Evolutionary conservation across 2,329 filamentous ascomycete species (phyloP).

Genomic region (Alternaria rosae): DNA sequence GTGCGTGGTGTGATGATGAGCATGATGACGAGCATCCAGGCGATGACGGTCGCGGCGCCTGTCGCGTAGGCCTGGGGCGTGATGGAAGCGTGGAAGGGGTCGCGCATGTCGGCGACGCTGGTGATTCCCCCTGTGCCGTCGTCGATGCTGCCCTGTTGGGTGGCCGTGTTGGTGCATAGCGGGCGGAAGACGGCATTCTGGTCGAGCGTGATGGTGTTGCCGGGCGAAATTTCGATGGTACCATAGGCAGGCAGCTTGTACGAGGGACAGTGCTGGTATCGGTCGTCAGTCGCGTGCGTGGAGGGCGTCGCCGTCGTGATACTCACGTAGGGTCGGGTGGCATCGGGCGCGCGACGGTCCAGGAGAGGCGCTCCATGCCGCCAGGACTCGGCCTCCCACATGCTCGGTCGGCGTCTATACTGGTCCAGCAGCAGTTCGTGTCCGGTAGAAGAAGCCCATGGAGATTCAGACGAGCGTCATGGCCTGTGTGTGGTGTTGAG

Average conservation of each 20-base stretch:
- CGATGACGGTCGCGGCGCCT: slow-evolving; percentile 86
- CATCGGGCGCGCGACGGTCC: slow-evolving; percentile 33
- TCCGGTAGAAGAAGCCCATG: slow-evolving; percentile 37
- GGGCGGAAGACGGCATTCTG: slow-evolving; percentile 67
- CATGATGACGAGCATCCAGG: slow-evolving; percentile 92
- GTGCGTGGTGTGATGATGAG: slow-evolving; percentile 94
- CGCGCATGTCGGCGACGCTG: slow-evolving; percentile 71
- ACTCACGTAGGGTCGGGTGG: slow-evolving; percentile 44
- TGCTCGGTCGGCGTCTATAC: slow-evolving; percentile 41
- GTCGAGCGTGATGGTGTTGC: slow-evolving; percentile 66
- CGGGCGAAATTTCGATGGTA: slow-evolving; percentile 61
- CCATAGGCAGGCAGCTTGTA: slow-evolving; percentile 68
- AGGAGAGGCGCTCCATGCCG: slow-evolving; percentile 33
- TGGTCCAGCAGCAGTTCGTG: slow-evolving; percentile 44
- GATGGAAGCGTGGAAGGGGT: slow-evolving; percentile 93
- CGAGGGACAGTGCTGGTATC: slow-evolving; percentile 64
- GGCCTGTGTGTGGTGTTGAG: slow-evolving; percentile 17
- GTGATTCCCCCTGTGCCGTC: slow-evolving; percentile 49
- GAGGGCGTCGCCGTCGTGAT: slow-evolving; percentile 9
- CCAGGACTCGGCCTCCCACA: slow-evolving; percentile 38
- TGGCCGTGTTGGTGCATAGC: slow-evolving; percentile 56
- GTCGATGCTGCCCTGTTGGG: slow-evolving; percentile 47
- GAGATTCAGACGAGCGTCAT: slow-evolving; percentile 32
- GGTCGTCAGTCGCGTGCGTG: slow-evolving; percentile 30
- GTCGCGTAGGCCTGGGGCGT: slow-evolving; percentile 94